phyloP scores from a whole-genome alignment of 805 yeast species.

The Metschnikowia anglica region DNA sequence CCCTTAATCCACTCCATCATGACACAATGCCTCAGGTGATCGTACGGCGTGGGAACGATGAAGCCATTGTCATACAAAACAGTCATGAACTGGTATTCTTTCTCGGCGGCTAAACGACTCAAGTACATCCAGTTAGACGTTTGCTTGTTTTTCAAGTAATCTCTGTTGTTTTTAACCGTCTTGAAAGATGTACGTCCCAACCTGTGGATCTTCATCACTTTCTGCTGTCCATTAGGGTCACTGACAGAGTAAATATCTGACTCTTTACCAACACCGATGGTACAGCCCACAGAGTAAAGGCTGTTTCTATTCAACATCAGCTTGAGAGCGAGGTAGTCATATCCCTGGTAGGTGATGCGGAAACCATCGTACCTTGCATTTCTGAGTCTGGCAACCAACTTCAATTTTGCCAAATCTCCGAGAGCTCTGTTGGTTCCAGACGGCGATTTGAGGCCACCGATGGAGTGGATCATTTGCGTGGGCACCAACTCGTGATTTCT shows the following conservation, averaged over 20 bases:
- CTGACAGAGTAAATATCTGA: constrained; percentile 89
- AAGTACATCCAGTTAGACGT: constrained; percentile 91
- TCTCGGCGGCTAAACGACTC: constrained; percentile 85
- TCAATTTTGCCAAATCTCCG: constrained; percentile 83
- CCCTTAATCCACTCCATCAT: constrained; percentile 91
- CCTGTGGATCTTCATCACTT: constrained; percentile 86
- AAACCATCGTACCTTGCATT: constrained; percentile 96
- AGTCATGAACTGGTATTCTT: constrained; percentile 87
- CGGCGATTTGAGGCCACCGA: constrained; percentile 73
- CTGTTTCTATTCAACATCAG: constrained; percentile 75
- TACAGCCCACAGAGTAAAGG: constrained; percentile 75
- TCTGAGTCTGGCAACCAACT: constrained; percentile 70
- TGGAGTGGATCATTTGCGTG: constrained; percentile 72
- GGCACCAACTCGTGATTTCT: constrained; percentile 95
- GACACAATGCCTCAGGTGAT: constrained; percentile 86
- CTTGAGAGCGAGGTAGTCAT: constrained; percentile 87
- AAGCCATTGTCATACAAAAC: constrained; percentile 74
- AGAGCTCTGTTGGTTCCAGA: constrained; percentile 78
- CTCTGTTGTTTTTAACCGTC: constrained; percentile 91
- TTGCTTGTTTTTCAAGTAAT: constrained; percentile 72
- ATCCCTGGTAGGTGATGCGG: constrained; percentile 82
- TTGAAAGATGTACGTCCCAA: constrained; percentile 92
- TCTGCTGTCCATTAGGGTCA: constrained; percentile 58
- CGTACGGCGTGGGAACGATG: constrained; percentile 84
- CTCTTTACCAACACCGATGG: constrained; percentile 96